phyloP scores from a whole-genome alignment of 192 early-diverging fungal genomes.

The Backusella mclennaniae region DNA sequence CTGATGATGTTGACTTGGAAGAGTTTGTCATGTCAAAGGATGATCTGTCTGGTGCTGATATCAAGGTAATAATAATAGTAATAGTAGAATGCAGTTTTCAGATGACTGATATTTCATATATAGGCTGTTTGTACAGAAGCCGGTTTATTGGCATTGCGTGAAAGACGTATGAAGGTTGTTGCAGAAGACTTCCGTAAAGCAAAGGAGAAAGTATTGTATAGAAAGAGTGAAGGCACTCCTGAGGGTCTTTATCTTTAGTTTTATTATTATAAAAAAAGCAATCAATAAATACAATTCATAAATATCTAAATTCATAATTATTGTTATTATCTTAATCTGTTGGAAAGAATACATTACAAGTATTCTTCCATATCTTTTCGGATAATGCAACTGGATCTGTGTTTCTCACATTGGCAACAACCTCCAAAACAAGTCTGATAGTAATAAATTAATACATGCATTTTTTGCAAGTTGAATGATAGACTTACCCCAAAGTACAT shows the following conservation, averaged over 20 bases:
- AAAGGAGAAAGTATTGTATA: constrained; percentile 97
- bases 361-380: constrained; percentile 63
- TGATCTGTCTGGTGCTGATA: constrained; percentile 98
- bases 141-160: constrained; percentile 94
- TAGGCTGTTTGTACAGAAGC: constrained; percentile 98
- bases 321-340: not conserved
- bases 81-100: no score
- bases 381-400: constrained; percentile 55
- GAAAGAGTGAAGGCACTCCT: constrained; percentile 98
- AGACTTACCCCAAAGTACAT: constrained; percentile 60
- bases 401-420: constrained; percentile 60
- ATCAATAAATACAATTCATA: not conserved
- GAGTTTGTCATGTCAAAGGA: constrained; percentile 92
- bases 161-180: constrained; percentile 98
- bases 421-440: constrained; percentile 56
- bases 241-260: constrained; percentile 89
- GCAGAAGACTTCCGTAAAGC: constrained; percentile 98
- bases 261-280: not conserved
- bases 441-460: no score
- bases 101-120: not conserved
- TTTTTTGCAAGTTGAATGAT: not conserved
- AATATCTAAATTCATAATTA: not conserved
- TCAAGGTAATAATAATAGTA: constrained; percentile 58
- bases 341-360: constrained; percentile 62
- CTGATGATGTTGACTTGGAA: constrained; percentile 90